Evolutionary conservation across 805 yeast genomes (phyloP), one percentile per base, ranked within the genome.

Genomic region (Maudiozyma barnettii): DNA sequence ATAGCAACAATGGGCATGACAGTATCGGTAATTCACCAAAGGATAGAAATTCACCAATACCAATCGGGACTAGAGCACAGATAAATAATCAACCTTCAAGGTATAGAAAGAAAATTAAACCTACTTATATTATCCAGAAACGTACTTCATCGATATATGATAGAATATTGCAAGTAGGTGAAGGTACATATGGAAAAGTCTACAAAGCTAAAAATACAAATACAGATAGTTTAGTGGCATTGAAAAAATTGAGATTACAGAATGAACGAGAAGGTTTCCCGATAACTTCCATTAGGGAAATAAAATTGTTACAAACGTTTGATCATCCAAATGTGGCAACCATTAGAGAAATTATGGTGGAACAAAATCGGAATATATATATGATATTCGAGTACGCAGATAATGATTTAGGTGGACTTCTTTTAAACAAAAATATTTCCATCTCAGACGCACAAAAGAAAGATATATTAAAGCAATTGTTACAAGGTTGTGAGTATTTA

Each of bases 351-450:
- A 90, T 93, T 75, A 88, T 91, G 90, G 84, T 89, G 16, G 95
- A 87, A 55, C 54, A 61, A 5, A 53, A 60, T 12, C 68, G 64
- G 53, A 79, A 79, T 39, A 80, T 90, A 4, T 87, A 79, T 59
- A 91, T 93, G 97, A 81, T 90, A 5, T 85, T 91, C 60, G 95
- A 90, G 52, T 93, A 93, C 60, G 80, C 93, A 73, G 93, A 87
- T 58, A 95, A 93, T 65, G 99, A 93, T 60, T 72, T 93, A 40
- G 82, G 95, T 2, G 98, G 98, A 0, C 72, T 93, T 23, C 67
- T 93, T 41, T 76, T 87, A 12, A 95, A 88, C 60, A 83, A 88
- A 1, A 79, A 78, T 18, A 74, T 90, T 43, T 62, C 59, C 14
- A 69, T 93, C 29, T 66, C 77, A 3, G 79, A 75, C 37, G 78